Evolutionary conservation across 345 rosid genomes (phyloP), one percentile per base, ranked within the genome.

Genomic region (Eutrema japonicum): DNA sequence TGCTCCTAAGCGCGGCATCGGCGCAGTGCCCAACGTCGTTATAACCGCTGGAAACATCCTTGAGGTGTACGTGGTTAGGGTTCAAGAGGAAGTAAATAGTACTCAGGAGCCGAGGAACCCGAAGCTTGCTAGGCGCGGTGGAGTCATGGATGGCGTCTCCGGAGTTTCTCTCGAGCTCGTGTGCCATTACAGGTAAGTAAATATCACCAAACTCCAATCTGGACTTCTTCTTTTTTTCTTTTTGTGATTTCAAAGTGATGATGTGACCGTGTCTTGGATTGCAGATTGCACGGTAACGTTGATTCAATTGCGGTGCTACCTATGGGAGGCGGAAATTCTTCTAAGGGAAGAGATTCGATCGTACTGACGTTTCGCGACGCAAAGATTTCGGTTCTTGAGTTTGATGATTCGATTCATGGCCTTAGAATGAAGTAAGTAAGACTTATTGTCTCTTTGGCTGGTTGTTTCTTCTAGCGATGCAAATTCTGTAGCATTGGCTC

Each of bases 151-250:
- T 48, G 91, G 97, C 13, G 80, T 95, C 71, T 84, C 91, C 7
- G 84, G 90, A 22, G 94, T 83, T 68, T 83, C 92, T 7, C 99
- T 95, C 10, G 99, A 92, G 79, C 96, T 95, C 22, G 96, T 88
- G 63, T 92, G 99, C 81, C 95, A 87, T 63, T 86, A 88, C 83
- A 88, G 96, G 96, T 90, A 45, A 5, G 96, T 90, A 45, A 5
- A 9, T 32, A 16, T 47, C 26, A 11, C 9, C 35, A 32, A 30
- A 71, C 53, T 73, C 2, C 64, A 43, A n/a, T 43, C 5, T 40
- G 59, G 13, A 32, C 42, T 48, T 49, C 1, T 9, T 18, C n/a
- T 13, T 27, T 14, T 16, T 22, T 22, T 22, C 22, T 22, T 22
- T 22, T 16, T 58, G 36, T 0, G n/a, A 58, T 38, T 70, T 75